Base-by-base conservation (phyloP, 768 basidiomycete genomes). In the Piloderma croceum region DNA sequence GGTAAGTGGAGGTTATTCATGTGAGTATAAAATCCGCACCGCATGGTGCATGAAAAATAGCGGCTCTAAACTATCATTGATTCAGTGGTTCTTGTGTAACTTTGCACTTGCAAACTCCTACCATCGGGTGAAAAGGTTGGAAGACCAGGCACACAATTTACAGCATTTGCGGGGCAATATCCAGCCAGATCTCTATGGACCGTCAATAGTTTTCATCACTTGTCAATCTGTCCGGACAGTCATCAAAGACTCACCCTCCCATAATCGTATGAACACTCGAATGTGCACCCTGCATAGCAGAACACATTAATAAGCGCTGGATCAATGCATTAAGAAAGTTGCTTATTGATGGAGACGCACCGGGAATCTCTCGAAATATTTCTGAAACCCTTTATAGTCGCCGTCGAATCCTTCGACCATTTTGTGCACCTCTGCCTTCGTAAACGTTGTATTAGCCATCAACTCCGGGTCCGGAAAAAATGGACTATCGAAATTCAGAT, bases 41-140 rank as follows among this genome's bases (percentile, higher is more conserved):
- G 55, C 58, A 40, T 64, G 64, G 49, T 65, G 61, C 32, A 64
- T 27, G 47, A 48, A 65, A 48, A 65, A 64, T 15, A 65, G 40
- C 3, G 64, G 63, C 5, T 63, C 63, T 65, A 31, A 2, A 31
- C 19, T n/a, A 20, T 6, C 6, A 13, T 7, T 23, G 38, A 42
- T 20, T 10, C 29, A 15, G 25, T n/a, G n/a, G n/a, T n/a, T n/a
- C n/a, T n/a, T n/a, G n/a, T n/a, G n/a, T n/a, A n/a, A n/a, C n/a
- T n/a, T n/a, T n/a, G n/a, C n/a, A n/a, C n/a, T 7, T 15, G 7
- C 15, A 25, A 21, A 27, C 23, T 31, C 27, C 10, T 4, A 62
- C 63, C 64, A 24, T 64, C 64, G 3, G 62, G 44, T 3, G 64
- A 50, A 48, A 50, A 63, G 17, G 51, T 59, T 2, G 64, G 55